phyloP scores from a whole-genome alignment of 495 filamentous ascomycete genomes.

The Talaromyces adpressus region DNA sequence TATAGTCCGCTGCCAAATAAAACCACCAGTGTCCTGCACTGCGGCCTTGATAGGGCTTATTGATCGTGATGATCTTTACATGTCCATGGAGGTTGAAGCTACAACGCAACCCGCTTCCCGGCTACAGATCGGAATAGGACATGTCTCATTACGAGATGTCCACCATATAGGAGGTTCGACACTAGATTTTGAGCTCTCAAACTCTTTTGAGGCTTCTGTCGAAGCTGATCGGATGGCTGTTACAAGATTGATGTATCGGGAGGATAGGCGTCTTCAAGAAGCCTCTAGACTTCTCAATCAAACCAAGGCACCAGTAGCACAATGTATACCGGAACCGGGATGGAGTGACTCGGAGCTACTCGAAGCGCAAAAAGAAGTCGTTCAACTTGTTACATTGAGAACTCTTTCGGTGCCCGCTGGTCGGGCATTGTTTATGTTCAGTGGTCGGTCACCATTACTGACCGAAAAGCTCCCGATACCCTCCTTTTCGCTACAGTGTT shows the following conservation, averaged over 20 bases:
- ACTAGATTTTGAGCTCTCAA: slow-evolving; percentile 50
- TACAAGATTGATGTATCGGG: slow-evolving; percentile 77
- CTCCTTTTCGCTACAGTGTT: slow-evolving; percentile 79
- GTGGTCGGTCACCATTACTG: slow-evolving; percentile 71
- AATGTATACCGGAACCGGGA: slow-evolving; percentile 64
- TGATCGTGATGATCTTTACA: slow-evolving; percentile 71
- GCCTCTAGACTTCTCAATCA: slow-evolving; percentile 73
- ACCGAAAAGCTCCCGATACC: slow-evolving; percentile 84
- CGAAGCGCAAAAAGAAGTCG: slow-evolving; percentile 86
- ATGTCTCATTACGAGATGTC: slow-evolving; percentile 64
- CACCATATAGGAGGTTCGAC: slow-evolving; percentile 61
- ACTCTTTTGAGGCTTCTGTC: slow-evolving; percentile 56
- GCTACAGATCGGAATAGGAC: slow-evolving; percentile 42
- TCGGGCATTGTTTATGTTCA: slow-evolving; percentile 75
- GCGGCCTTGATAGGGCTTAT: slow-evolving; percentile 64
- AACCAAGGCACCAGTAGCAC: slow-evolving; percentile 64
- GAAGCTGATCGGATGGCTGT: slow-evolving; percentile 76
- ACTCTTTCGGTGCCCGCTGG: slow-evolving; percentile 84
- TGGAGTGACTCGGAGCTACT: slow-evolving; percentile 84
- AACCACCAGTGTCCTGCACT: slow-evolving; percentile 73
- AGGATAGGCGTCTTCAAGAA: slow-evolving; percentile 82
- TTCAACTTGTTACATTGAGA: slow-evolving; percentile 73
- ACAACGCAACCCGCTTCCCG: slow-evolving; percentile 24
- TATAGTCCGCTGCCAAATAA: slow-evolving; percentile 73
- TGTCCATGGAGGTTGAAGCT: slow-evolving; percentile 48